Evolutionary conservation across 192 early-diverging fungal genomes (phyloP).

Genomic region (Coemansia asiatica): DNA sequence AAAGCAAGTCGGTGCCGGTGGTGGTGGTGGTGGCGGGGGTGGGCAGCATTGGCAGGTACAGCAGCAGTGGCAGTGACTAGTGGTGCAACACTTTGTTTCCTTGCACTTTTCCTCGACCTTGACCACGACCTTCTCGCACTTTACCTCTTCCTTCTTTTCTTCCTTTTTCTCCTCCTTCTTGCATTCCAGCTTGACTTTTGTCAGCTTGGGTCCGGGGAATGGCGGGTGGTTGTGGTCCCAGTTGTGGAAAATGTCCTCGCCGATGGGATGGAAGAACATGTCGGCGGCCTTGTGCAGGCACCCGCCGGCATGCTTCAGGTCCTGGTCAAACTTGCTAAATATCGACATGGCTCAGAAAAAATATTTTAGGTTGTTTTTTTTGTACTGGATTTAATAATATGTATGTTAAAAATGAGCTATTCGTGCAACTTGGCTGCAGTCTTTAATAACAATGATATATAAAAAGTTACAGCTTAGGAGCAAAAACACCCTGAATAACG

Average conservation of each 20-base stretch:
- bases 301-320: conserved; percentile 51
- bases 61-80: conserved; percentile 18
- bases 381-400: conserved; percentile 3
- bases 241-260: conserved; percentile 55
- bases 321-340: conserved; percentile 55
- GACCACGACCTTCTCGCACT: conserved; percentile 14
- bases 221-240: conserved; percentile 54
- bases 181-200: conserved; percentile 50
- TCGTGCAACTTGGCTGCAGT: no score
- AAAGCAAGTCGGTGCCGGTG: conserved; percentile 23
- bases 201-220: conserved; percentile 53
- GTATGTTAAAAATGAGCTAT: conserved; percentile 1
- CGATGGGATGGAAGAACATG: conserved; percentile 56
- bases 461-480: background rate
- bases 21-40: conserved; percentile 33
- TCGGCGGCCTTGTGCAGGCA: conserved; percentile 56
- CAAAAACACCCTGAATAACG: no score
- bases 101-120: conserved; percentile 25
- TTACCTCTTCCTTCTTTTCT: conserved; percentile 10
- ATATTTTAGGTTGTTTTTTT: background rate
- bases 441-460: conserved; percentile 2
- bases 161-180: conserved; percentile 26
- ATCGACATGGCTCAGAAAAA: conserved; percentile 39
- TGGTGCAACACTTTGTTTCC: conserved; percentile 17
- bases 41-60: conserved; percentile 20